Base-by-base conservation (phyloP, 768 basidiomycete species). In the Lepiota brunneoincarnata region DNA sequence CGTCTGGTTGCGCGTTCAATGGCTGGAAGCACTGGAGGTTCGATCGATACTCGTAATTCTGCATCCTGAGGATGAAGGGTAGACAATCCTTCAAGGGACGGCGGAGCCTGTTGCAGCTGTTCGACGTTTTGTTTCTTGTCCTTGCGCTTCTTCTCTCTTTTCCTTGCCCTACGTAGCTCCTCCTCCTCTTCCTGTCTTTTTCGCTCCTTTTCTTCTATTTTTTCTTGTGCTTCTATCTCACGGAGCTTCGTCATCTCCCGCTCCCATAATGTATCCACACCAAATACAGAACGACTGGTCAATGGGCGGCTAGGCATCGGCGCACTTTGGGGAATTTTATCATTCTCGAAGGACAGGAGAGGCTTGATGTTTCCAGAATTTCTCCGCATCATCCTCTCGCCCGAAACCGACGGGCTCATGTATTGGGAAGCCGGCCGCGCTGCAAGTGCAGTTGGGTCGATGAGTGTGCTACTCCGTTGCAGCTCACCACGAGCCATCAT, bases 181-280 rank as follows among this genome's bases (percentile, higher is more conserved):
- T 72, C 77, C 58, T 73, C 75, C 44, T 71, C 78, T 54, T 83
- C 80, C 49, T 63, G 67, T 45, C 66, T 73, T 64, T 62, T 72
- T 49, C 71, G 75, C 31, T 75, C 79, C 55, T 82, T 81, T n/a
- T 76, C 78, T 53, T 83, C 85, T 10, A 62, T 65, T 51, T 72
- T 77, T 64, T 94, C 93, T 48, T 62, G 66, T 11, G 82, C 85
- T 66, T 96, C 87, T 0, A 94, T 89, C 56, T 83, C 76, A 58
- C 81, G 81, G 49, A 96, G 73, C 67, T 91, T 96, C 15, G 70
- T 81, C 76, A 93, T 80, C 69, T 97, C 94, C 37, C 83, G 78
- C 64, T 95, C 89, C 94, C 94, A 96, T 9, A 96, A 63, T n/a
- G 87, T 89, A 67, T 97, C 94, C 1, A 91, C 88, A 2, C 94